These are phyloP conservation scores for Artemisia argyi DNA, from an alignment of 129 eudicot species.

Conservation along the genomic window DNA sequence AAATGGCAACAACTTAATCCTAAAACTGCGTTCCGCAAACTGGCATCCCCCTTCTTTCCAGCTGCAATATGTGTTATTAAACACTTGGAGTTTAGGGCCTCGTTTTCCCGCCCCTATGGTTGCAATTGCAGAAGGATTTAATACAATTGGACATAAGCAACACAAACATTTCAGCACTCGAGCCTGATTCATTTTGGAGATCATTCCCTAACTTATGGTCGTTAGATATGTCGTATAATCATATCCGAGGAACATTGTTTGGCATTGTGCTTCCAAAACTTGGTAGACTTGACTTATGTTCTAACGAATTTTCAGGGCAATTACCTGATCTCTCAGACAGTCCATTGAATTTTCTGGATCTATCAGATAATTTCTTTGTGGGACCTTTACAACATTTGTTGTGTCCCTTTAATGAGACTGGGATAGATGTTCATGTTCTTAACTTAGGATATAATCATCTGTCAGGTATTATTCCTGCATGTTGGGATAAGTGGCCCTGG, in stretches of 20 bases:
- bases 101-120: constrained; percentile 10
- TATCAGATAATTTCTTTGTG: too few species aligned
- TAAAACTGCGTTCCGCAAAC: not conserved
- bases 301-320: constrained; percentile 24
- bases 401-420: too few species aligned
- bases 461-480: too few species aligned
- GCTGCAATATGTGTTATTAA: not conserved
- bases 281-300: constrained; percentile 9
- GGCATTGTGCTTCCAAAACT: not conserved
- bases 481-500: too few species aligned
- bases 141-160: not conserved
- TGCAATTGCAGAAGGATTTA: constrained; percentile 1
- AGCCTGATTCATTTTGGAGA: constrained; percentile 28
- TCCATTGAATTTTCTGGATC: too few species aligned
- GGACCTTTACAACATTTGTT: too few species aligned
- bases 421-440: too few species aligned
- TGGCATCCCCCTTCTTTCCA: constrained; percentile 30
- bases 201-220: not conserved
- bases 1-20: constrained; percentile 22
- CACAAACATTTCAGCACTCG: constrained; percentile 13
- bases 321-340: too few species aligned
- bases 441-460: too few species aligned
- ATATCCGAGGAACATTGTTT: constrained; percentile 26
- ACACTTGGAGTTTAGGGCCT: not conserved
- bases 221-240: constrained; percentile 34